Percentiles rank a stretch among this genome's conserved stretches.
Conservation (phyloP, 176 grass and related monocot genomes). For the Typha latifolia region DNA sequence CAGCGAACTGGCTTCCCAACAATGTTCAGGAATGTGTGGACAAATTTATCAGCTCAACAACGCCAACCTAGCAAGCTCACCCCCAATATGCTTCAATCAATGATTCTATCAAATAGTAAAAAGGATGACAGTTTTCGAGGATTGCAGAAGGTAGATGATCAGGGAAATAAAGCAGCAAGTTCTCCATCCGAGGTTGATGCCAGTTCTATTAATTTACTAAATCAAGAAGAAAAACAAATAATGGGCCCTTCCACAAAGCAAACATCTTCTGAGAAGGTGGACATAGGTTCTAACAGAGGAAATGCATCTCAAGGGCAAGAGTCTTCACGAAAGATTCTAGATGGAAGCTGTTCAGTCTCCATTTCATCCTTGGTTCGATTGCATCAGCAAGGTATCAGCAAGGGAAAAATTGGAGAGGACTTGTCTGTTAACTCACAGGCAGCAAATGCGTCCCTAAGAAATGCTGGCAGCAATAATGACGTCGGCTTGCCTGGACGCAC, state of each 20-base stretch:
- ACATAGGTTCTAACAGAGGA: slow-evolving; percentile 27
- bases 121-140: slow-evolving; percentile 5
- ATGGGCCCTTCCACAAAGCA: slow-evolving; percentile 15
- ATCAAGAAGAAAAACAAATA: slow-evolving; percentile 25
- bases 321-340: slow-evolving; percentile 36
- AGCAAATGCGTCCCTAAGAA: slow-evolving; percentile 33
- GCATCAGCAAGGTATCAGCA: slow-evolving; percentile 46
- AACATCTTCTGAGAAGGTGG: slow-evolving; percentile 32
- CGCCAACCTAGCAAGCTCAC: slow-evolving; percentile 6
- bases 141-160: slow-evolving; percentile 14
- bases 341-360: slow-evolving; percentile 26
- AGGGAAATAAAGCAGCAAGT: slow-evolving; percentile 6
- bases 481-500: slow-evolving; percentile 48
- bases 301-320: slow-evolving; percentile 34
- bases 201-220: slow-evolving; percentile 4
- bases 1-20: slow-evolving; percentile 17
- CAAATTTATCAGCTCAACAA: slow-evolving; percentile 22
- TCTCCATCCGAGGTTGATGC: slow-evolving; percentile 12
- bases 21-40: slow-evolving; percentile 24
- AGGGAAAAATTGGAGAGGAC: slow-evolving; percentile 37
- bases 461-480: slow-evolving; percentile 20
- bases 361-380: slow-evolving; percentile 44
- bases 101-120: slow-evolving; percentile 8
- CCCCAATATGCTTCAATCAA: slow-evolving; percentile 12
- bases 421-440: slow-evolving; percentile 34